Conservation (phyloP, 345 rosid species). For the Syzygium grande region DNA sequence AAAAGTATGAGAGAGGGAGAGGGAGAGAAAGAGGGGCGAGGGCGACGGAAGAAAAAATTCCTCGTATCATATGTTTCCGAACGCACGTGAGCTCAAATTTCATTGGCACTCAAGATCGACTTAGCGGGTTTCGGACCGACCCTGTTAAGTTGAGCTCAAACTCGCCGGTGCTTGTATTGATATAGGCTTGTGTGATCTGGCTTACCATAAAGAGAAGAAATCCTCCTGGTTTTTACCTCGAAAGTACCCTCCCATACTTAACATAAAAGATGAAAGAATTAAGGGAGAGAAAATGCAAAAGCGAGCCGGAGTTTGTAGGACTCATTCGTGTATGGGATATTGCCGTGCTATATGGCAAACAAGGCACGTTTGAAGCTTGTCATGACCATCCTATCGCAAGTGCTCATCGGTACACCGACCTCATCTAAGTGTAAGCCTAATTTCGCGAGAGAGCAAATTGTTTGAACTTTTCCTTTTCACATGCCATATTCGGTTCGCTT, state of each 20-base stretch:
- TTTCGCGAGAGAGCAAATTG: background rate
- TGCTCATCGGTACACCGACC: background rate
- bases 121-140: too few species aligned
- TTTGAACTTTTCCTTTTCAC: background rate
- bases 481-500: too few species aligned
- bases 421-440: background rate
- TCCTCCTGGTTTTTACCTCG: background rate
- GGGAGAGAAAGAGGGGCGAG: too few species aligned
- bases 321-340: too few species aligned
- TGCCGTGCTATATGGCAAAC: too few species aligned
- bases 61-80: too few species aligned
- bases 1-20: too few species aligned
- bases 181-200: fast-evolving
- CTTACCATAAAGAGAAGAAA: background rate
- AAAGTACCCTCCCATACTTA: background rate
- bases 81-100: too few species aligned
- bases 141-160: too few species aligned
- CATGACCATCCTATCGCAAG: background rate
- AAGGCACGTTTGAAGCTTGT: background rate
- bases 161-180: background rate
- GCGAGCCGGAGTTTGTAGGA: background rate
- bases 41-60: too few species aligned
- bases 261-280: background rate
- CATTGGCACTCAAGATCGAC: too few species aligned
- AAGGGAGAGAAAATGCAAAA: background rate